Percentiles rank a stretch among this genome's conserved stretches.
These are phyloP conservation scores for Acacia concinna DNA, from an alignment of 331 rosid genomes.

Conservation along the genomic window DNA sequence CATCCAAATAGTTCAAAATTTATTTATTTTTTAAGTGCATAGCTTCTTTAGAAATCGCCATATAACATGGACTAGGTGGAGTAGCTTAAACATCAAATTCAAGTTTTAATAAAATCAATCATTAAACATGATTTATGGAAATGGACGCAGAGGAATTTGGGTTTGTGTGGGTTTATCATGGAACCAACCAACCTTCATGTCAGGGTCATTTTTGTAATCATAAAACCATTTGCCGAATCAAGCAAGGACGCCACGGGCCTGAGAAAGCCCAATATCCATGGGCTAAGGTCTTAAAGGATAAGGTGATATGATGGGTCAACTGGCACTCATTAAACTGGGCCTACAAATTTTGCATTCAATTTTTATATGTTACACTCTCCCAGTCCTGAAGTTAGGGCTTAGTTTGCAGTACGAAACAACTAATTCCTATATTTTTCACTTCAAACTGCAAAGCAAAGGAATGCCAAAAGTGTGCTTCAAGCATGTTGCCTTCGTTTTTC, in stretches of 20 bases:
- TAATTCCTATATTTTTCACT: neutral
- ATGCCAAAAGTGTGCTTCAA: neutral
- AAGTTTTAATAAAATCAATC: no score
- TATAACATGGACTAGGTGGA: no score
- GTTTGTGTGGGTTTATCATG: neutral
- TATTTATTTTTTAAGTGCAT: no score
- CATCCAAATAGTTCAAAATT: no score
- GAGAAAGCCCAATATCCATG: neutral
- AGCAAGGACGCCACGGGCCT: neutral
- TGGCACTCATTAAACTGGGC: neutral
- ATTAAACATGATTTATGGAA: no score
- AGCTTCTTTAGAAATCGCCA: no score
- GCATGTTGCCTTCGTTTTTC: neutral
- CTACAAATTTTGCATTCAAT: neutral
- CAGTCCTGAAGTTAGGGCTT: no score
- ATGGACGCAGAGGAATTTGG: neutral
- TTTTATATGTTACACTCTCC: no score
- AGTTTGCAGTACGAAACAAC: no score
- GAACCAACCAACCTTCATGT: neutral
- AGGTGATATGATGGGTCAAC: neutral
- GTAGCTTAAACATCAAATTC: no score
- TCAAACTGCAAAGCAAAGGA: neutral
- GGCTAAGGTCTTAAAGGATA: neutral
- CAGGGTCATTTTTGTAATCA: no score
- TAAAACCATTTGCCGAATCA: no score